Evolutionary conservation across 305 asterid genomes (phyloP), one percentile per base, ranked within the genome.

Genomic region (Petunia hybrid): DNA sequence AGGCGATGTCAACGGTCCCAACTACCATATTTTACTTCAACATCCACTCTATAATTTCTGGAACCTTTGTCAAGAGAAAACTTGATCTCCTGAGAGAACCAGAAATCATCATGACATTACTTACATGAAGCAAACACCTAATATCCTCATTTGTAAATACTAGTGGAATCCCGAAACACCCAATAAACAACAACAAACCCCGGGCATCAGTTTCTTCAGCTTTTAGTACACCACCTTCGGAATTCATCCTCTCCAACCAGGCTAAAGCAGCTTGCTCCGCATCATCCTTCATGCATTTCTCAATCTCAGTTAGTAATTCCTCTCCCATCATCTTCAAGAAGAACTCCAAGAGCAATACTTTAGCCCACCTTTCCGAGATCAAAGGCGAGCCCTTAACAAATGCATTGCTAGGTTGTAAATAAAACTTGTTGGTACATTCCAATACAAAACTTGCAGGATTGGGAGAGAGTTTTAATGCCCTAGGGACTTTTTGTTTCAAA

Each of bases 241-340:
- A n/a, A 62, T 89, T 31, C 88, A 95, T 51, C 81, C 98, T 87
- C 87, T 89, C 92, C 88, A 87, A 89, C 98, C 98, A 95, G 22
- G 88, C 84, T 74, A 90, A 46, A 38, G 97, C 95, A 0, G 91
- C 89, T 3, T 55, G 69, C 79, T 83, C 89, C 0, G 98, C 89
- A 86, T 92, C 96, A 80, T 81, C 88, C 82, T 82, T 89, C 80
- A 90, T 81, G 39, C 77, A 85, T 82, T 81, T 75, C 45, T 87
- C 89, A 84, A 88, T 84, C 77, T 39, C 81, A 31, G 73, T 38
- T 74, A 4, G 31, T 22, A 22, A 22, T 22, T 68, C 38, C 4
- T 3, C 9, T 65, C 35, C 75, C 35, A 59, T 89, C 89, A 92
- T 88, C 88, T 93, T 79, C 76, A 95, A 38, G 78, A 87, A 90